These are phyloP conservation scores for Brettanomyces nanus DNA, from an alignment of 805 yeast species.

Conservation along the genomic window DNA sequence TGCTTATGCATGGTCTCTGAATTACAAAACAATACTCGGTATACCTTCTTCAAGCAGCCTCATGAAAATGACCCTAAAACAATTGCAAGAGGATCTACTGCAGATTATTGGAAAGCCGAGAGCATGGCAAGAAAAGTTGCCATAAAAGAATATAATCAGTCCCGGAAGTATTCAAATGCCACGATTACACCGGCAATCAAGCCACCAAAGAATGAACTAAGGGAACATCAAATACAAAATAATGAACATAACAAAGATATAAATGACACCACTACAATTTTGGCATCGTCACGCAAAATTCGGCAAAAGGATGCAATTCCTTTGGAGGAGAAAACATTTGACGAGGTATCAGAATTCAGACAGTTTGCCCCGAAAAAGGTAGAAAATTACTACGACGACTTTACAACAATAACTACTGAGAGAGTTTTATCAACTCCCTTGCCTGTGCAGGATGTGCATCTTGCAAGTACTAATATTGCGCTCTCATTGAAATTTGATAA, in stretches of 20 bases:
- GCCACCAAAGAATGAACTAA: conserved; percentile 2
- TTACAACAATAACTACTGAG: too few species aligned
- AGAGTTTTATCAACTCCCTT: too few species aligned
- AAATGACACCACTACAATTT: background rate
- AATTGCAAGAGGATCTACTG: conserved; percentile 3
- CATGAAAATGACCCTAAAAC: conserved; percentile 2
- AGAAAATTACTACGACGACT: too few species aligned
- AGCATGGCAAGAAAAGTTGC: conserved; percentile 12
- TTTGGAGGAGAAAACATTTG: too few species aligned
- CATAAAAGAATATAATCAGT: conserved; percentile 4
- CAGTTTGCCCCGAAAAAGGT: too few species aligned
- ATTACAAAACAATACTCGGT: conserved; percentile 12
- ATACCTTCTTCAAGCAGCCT: background rate
- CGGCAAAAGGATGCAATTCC: too few species aligned
- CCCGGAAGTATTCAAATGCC: conserved; percentile 1
- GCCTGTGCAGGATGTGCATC: too few species aligned
- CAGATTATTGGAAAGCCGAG: conserved; percentile 13
- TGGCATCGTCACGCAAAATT: too few species aligned
- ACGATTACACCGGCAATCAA: too few species aligned
- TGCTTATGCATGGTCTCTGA: conserved; percentile 32
- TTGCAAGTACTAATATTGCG: too few species aligned
- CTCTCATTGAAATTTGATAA: too few species aligned
- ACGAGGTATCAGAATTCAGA: too few species aligned
- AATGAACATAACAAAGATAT: background rate
- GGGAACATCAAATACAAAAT: background rate